Evolutionary conservation across 805 yeast species (phyloP).

Genomic region (Ogataea ramenticola): DNA sequence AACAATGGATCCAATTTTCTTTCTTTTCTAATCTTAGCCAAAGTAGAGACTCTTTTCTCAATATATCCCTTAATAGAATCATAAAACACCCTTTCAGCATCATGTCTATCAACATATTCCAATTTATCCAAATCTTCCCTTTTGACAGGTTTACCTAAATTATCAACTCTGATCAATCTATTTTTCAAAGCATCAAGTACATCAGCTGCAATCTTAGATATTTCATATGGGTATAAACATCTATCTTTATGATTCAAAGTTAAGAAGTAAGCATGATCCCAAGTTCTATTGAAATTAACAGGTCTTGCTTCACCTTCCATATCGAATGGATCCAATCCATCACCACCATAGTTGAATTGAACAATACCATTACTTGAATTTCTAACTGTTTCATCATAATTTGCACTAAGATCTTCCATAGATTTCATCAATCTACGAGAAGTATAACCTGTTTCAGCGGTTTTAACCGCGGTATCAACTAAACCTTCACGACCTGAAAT

Average conservation of each 20-base stretch:
- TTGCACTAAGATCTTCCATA: slow-evolving; percentile 88
- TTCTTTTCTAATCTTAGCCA: slow-evolving; percentile 52
- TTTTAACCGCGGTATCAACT: slow-evolving; percentile 98
- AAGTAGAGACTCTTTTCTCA: slow-evolving; percentile 41
- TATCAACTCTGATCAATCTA: slow-evolving; percentile 60
- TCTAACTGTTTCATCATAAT: slow-evolving; percentile 90
- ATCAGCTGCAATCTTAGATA: slow-evolving; percentile 45
- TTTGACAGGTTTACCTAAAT: slow-evolving; percentile 50
- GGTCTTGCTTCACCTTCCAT: slow-evolving; percentile 99
- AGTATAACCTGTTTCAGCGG: slow-evolving; percentile 99
- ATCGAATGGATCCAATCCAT: slow-evolving; percentile 94
- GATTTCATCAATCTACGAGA: slow-evolving; percentile 98
- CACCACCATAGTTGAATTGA: slow-evolving; percentile 97
- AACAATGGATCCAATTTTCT: slow-evolving; percentile 30
- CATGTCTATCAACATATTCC: slow-evolving; percentile 73
- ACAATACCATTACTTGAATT: slow-evolving; percentile 95
- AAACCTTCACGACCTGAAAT: slow-evolving; percentile 99
- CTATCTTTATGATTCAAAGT: slow-evolving; percentile 50
- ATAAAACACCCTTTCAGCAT: slow-evolving; percentile 84
- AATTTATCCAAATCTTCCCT: slow-evolving; percentile 39
- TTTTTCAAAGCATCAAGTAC: slow-evolving; percentile 56
- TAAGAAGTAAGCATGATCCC: slow-evolving; percentile 84
- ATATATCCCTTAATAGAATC: slow-evolving; percentile 65
- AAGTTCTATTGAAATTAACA: slow-evolving; percentile 85
- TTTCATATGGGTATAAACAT: slow-evolving; percentile 66